Percentiles rank a stretch among this genome's conserved stretches.
phyloP scores from a whole-genome alignment of 306 rosid species.

The Pyrus bretschneideri region DNA sequence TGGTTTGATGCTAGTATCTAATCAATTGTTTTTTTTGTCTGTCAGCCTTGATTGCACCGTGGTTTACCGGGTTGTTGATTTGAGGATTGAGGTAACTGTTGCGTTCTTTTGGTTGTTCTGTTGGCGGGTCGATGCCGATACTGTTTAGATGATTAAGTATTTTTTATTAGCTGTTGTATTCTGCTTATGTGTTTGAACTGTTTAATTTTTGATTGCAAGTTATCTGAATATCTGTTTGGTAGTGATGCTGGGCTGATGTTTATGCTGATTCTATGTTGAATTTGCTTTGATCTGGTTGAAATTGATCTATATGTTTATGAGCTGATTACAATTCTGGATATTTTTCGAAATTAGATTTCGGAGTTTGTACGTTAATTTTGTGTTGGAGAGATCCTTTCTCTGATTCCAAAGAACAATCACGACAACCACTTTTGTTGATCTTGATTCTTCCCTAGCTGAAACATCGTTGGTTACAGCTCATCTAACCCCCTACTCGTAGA shows the following conservation, averaged over 20 bases:
- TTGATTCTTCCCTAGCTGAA: neutral
- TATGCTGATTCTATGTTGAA: neutral
- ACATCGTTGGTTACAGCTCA: neutral
- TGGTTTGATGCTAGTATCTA: neutral
- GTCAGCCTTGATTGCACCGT: neutral
- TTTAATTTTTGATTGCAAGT: neutral
- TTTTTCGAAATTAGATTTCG: neutral
- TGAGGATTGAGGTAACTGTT: neutral
- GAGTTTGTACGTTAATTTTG: neutral
- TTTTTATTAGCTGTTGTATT: neutral
- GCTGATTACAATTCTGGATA: neutral
- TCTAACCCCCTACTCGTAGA: neutral
- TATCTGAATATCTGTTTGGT: neutral
- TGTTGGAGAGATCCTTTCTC: no score
- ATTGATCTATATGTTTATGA: neutral
- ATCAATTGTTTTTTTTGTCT: neutral
- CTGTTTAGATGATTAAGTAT: neutral
- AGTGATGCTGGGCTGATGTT: neutral
- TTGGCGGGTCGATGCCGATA: neutral
- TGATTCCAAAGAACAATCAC: neutral
- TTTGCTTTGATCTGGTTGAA: neutral
- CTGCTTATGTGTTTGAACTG: neutral
- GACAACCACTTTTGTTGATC: neutral
- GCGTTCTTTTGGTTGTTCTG: neutral
- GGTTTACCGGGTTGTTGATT: neutral